Evolutionary conservation across 1,139 yeast genomes (phyloP).

Genomic region (Sugiyamaella grinbergsii): DNA sequence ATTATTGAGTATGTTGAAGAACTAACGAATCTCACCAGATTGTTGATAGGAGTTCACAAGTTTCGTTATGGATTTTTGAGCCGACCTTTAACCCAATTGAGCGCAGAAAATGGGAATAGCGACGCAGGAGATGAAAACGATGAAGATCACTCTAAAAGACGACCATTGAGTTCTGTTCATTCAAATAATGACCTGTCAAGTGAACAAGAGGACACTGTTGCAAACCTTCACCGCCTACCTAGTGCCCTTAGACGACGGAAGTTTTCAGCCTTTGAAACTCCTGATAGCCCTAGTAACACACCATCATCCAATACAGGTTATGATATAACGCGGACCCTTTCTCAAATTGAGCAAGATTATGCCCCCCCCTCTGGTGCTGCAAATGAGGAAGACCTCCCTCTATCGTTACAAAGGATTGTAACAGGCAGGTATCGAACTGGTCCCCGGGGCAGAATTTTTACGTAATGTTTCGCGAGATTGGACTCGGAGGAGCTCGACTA

Average conservation of each 20-base stretch:
- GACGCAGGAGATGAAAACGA: conserved; percentile 23
- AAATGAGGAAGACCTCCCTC: conserved; percentile 20
- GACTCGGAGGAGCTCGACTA: too few species aligned
- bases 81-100: conserved; percentile 50
- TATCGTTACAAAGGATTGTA: conserved; percentile 27
- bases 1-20: conserved; percentile 54
- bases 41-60: conserved; percentile 51
- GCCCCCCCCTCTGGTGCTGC: neutral
- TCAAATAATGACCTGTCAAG: neutral
- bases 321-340: conserved; percentile 13
- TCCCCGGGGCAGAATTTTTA: conserved; percentile 4
- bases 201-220: conserved; percentile 15
- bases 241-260: conserved; percentile 6
- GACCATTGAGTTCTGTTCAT: neutral
- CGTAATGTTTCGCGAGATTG: too few species aligned
- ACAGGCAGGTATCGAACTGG: conserved; percentile 23
- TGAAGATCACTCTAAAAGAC: neutral
- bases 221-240: conserved; percentile 2
- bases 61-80: conserved; percentile 54
- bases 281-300: neutral
- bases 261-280: conserved; percentile 11
- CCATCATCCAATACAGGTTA: neutral
- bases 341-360: conserved; percentile 16
- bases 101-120: conserved; percentile 48
- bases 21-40: conserved; percentile 46